phyloP scores from a whole-genome alignment of 345 rosid genomes.

The Pistacia atlantica region DNA sequence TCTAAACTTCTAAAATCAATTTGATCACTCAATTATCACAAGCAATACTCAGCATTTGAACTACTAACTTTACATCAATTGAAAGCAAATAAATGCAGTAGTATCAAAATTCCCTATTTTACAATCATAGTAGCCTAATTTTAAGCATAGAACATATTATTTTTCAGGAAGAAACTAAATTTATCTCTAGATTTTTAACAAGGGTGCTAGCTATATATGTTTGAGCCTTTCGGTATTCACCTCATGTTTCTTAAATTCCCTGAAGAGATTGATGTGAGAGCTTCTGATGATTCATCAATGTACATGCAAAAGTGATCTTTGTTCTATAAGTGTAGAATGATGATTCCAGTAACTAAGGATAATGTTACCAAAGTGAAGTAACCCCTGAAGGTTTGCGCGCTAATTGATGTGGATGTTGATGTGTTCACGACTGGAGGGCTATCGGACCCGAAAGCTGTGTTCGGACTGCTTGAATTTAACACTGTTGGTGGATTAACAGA shows the following conservation, averaged over 20 bases:
- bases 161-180: conserved; percentile 15
- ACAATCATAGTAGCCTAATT: conserved; percentile 17
- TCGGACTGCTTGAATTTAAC: conserved; percentile 51
- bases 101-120: conserved; percentile 15
- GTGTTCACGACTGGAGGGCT: conserved; percentile 39
- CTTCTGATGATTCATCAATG: conserved; percentile 18
- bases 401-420: conserved; percentile 40
- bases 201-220: neutral
- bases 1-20: neutral
- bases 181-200: conserved; percentile 26
- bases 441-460: conserved; percentile 36
- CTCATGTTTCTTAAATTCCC: conserved; percentile 9
- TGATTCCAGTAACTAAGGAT: conserved; percentile 26
- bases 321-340: conserved; percentile 26
- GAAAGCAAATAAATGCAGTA: conserved; percentile 16
- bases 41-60: neutral
- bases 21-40: neutral
- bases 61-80: conserved; percentile 7
- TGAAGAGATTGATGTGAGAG: neutral
- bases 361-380: conserved; percentile 30
- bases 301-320: conserved; percentile 17
- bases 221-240: conserved; percentile 9
- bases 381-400: conserved; percentile 24
- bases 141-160: conserved; percentile 10
- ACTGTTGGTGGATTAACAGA: conserved; percentile 51